A percentile compares a stretch with the other conserved stretches of the same genome.
Conservation (phyloP, 176 grass and related monocot species). For the Puya raimondii region DNA sequence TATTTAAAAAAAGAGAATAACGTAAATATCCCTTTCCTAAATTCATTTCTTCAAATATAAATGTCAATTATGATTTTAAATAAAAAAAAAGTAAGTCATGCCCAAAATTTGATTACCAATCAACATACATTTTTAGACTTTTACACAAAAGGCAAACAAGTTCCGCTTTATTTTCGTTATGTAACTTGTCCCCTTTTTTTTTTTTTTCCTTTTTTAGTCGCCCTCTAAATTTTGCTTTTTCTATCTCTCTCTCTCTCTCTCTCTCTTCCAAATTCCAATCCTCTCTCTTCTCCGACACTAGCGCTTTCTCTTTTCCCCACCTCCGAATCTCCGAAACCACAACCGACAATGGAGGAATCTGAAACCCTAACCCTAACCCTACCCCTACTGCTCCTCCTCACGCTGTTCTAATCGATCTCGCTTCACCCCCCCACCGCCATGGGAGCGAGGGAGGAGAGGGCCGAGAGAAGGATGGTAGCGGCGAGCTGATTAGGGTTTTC, state of each 20-base stretch:
- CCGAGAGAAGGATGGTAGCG: not conserved
- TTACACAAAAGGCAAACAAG: too few species aligned
- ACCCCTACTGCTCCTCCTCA: not conserved
- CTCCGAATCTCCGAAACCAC: not conserved
- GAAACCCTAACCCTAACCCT: not conserved
- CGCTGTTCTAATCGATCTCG: not conserved
- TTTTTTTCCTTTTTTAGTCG: too few species aligned
- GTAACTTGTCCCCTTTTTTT: too few species aligned
- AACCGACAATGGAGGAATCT: not conserved
- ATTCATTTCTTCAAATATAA: too few species aligned
- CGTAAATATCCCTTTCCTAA: too few species aligned
- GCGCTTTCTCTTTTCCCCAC: not conserved
- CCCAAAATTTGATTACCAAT: too few species aligned
- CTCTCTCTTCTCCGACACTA: not conserved
- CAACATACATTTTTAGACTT: too few species aligned
- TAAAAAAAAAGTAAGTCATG: too few species aligned
- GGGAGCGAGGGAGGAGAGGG: too few species aligned
- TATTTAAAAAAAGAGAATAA: too few species aligned
- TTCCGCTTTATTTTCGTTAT: too few species aligned
- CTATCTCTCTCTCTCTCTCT: not conserved
- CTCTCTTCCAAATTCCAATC: not conserved
- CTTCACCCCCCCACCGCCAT: not conserved
- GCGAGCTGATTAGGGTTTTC: constrained; percentile 25
- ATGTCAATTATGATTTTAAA: too few species aligned
- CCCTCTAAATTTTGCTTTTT: not conserved